A percentile compares a stretch with the other conserved stretches of the same genome.
These are phyloP conservation scores for Cyclostephanos tholiformis DNA, from an alignment of 108 stramenopile genomes.

Conservation along the genomic window DNA sequence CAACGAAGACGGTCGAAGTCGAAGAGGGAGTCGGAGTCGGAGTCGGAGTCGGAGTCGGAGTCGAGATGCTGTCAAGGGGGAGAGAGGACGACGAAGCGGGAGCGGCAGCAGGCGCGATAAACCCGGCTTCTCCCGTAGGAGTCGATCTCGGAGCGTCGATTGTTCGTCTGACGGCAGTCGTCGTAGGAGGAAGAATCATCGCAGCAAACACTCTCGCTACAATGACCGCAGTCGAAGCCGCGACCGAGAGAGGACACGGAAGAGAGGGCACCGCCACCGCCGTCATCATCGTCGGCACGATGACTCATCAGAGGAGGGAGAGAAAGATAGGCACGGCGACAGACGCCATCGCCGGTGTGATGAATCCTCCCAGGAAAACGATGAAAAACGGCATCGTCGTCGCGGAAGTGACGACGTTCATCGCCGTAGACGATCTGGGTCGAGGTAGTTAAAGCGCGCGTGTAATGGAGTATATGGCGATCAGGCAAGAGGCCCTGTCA, in stretches of 20 bases:
- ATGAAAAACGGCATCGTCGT: neutral
- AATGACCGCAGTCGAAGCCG: conserved; percentile 32
- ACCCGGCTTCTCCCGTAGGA: neutral
- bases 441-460: too few relatives aligned
- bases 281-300: conserved; percentile 15
- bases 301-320: conserved; percentile 28
- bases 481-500: too few relatives aligned
- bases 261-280: conserved; percentile 34
- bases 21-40: conserved; percentile 15
- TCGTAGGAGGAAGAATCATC: conserved; percentile 29
- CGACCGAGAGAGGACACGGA: conserved; percentile 29
- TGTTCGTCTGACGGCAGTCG: conserved; percentile 7
- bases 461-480: too few relatives aligned
- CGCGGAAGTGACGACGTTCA: neutral
- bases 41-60: conserved; percentile 26
- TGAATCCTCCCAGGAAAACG: neutral
- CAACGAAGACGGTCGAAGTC: conserved; percentile 10
- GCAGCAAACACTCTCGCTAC: conserved; percentile 1
- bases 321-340: conserved; percentile 11
- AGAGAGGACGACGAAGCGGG: conserved; percentile 10
- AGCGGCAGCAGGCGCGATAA: conserved; percentile 11
- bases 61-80: neutral
- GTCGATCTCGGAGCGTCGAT: conserved; percentile 8
- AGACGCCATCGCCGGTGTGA: conserved; percentile 1
- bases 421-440: neutral